Conservation (phyloP, 116 monocot species). For the Dioscorea cayenensis region DNA sequence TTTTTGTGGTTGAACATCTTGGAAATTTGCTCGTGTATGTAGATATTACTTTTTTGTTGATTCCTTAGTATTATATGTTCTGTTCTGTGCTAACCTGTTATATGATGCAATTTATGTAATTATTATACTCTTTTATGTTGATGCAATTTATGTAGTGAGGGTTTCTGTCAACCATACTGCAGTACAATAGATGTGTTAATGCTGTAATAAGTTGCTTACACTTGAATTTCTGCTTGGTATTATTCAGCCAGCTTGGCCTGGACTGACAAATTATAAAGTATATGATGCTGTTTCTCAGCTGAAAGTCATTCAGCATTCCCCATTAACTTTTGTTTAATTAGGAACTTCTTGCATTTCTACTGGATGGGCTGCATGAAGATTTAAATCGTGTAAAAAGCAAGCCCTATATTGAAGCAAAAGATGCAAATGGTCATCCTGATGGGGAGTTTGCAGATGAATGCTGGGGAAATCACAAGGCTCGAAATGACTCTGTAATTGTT, state of each 20-base stretch:
- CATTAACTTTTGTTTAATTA: slow-evolving; percentile 10
- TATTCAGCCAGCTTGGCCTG: background rate
- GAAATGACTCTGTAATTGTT: slow-evolving; percentile 94
- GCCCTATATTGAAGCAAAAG: slow-evolving; percentile 90
- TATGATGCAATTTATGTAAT: too few relatives aligned
- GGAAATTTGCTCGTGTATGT: too few relatives aligned
- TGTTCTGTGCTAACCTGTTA: too few relatives aligned
- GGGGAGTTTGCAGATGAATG: slow-evolving; percentile 81
- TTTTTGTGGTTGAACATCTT: too few relatives aligned
- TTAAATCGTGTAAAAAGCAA: slow-evolving; percentile 88
- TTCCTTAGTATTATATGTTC: too few relatives aligned
- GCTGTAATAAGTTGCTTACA: background rate
- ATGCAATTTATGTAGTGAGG: too few relatives aligned
- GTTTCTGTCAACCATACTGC: too few relatives aligned
- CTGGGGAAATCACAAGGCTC: slow-evolving; percentile 85
- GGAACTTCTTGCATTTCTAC: slow-evolving; percentile 95
- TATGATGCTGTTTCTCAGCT: background rate
- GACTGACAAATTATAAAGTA: background rate
- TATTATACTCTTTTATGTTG: too few relatives aligned
- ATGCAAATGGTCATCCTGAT: slow-evolving; percentile 79
- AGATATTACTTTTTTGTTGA: too few relatives aligned
- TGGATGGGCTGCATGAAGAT: slow-evolving; percentile 98
- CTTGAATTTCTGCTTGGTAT: background rate
- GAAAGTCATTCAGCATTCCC: slow-evolving; percentile 1
- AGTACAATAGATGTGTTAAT: too few relatives aligned